These are phyloP conservation scores for Verticillium klebahnii DNA, from an alignment of 2,329 filamentous ascomycete genomes.

Conservation along the genomic window DNA sequence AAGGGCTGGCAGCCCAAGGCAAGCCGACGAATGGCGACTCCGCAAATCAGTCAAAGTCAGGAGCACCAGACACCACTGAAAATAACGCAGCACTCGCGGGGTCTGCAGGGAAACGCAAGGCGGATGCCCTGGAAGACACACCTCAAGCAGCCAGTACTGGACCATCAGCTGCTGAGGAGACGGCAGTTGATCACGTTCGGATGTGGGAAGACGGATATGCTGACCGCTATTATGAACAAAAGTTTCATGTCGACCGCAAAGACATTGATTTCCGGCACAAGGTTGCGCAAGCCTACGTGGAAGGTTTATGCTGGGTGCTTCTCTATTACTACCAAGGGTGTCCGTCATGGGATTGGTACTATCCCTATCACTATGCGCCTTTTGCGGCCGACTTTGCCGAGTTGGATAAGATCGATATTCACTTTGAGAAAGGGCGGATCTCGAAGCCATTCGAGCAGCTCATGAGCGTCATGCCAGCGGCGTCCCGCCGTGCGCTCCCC, in stretches of 20 bases:
- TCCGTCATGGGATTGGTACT: slow-evolving; percentile 99
- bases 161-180: slow-evolving; percentile 51
- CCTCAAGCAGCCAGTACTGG: slow-evolving; percentile 16
- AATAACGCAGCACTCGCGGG: slow-evolving; percentile 25
- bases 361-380: slow-evolving; percentile 96
- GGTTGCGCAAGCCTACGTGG: slow-evolving; percentile 87
- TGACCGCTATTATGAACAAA: slow-evolving; percentile 95
- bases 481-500: slow-evolving; percentile 87
- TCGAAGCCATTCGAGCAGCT: slow-evolving; percentile 95
- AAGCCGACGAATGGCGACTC: slow-evolving; percentile 6
- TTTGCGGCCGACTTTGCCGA: slow-evolving; percentile 94
- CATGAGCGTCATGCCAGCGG: slow-evolving; percentile 95
- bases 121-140: slow-evolving; percentile 56
- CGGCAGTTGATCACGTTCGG: slow-evolving; percentile 73
- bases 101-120: slow-evolving; percentile 72
- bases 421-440: slow-evolving; percentile 77
- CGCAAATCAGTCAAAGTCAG: slow-evolving; percentile 14
- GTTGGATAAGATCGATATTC: slow-evolving; percentile 70
- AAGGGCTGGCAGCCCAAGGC: slow-evolving; percentile 35
- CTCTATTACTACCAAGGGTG: slow-evolving; percentile 98
- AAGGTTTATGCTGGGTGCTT: slow-evolving; percentile 92
- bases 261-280: slow-evolving; percentile 83
- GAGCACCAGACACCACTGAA: slow-evolving; percentile 10
- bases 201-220: slow-evolving; percentile 95
- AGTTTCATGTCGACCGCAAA: slow-evolving; percentile 78